phyloP scores from a whole-genome alignment of 2,329 filamentous ascomycete species.

The Botrytis byssoidea region DNA sequence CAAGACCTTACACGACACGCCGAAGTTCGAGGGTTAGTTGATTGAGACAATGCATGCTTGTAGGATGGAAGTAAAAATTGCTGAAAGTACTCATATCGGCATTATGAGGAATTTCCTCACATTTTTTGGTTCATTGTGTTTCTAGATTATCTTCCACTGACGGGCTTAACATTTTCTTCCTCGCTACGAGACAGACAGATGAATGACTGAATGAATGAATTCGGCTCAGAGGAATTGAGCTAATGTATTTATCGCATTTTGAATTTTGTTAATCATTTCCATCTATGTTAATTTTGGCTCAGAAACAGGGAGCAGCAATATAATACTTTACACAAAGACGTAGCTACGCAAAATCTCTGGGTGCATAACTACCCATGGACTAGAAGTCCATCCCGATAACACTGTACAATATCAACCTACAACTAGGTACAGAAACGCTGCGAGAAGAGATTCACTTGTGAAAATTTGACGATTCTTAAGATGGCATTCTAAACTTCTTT shows the following conservation, averaged over 20 bases:
- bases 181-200: neutral
- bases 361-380: too few relatives aligned
- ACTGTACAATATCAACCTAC: too few relatives aligned
- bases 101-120: neutral
- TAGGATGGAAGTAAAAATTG: neutral
- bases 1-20: neutral
- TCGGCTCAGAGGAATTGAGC: neutral
- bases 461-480: neutral
- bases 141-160: neutral
- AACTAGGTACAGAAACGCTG: neutral
- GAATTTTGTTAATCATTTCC: neutral
- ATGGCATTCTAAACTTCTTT: neutral
- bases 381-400: too few relatives aligned
- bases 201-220: neutral
- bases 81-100: neutral
- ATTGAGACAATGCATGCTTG: neutral
- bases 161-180: neutral
- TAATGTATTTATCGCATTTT: neutral
- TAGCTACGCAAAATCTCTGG: too few relatives aligned
- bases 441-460: rapidly evolving
- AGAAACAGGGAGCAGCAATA: too few relatives aligned
- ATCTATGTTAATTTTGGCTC: neutral
- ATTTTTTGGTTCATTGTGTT: neutral
- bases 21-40: neutral
- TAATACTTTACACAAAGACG: too few relatives aligned